Evolutionary conservation across 805 yeast species (phyloP), one percentile per base, ranked within the genome.

Genomic region (Yarrowia alimentaria): DNA sequence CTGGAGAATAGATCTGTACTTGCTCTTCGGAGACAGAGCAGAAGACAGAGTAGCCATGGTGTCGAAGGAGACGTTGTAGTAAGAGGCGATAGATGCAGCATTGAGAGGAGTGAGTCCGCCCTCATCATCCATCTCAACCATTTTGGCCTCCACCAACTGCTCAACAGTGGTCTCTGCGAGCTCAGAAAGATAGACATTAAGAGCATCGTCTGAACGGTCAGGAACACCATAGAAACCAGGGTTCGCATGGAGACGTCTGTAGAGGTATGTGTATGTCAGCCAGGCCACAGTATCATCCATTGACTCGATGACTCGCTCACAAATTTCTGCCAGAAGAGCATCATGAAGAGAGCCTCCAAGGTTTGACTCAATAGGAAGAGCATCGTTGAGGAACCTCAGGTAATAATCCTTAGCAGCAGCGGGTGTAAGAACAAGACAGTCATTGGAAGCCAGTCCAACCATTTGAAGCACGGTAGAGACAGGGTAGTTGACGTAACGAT

Each of bases 251-350:
- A 93, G 63, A 45, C 98, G 72, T 56, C 94, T 73, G 66, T 87
- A 93, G 60, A 90, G 85, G 58, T 81, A 85, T 0, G 95, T 76
- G 62, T 77, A 86, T 0, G 96, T 85, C 25, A 93, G 61, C 94
- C 95, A 88, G 60, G 91, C 96, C 54, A 93, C 78, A 59, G 95
- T 86, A 57, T 85, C 93, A 59, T 90, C 96, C 61, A 85, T 79
- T 6, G 77, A 72, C 37, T 71, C 74, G 53, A 91, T 75, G 11
- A 80, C 71, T 2, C 78, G 71, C 6, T 80, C 76, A 28, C 85
- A 77, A n/a, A 89, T 81, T 58, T 87, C 98, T 35, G 79, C 76
- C 32, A 85, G 64, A 26, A 91, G 74, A 0, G 77, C 72, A 62
- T 93, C 97, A 54, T 77, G 81, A 11, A 89, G 57, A 51, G 68